Base-by-base conservation (phyloP, 768 basidiomycete genomes). In the Mrakia frigida region DNA sequence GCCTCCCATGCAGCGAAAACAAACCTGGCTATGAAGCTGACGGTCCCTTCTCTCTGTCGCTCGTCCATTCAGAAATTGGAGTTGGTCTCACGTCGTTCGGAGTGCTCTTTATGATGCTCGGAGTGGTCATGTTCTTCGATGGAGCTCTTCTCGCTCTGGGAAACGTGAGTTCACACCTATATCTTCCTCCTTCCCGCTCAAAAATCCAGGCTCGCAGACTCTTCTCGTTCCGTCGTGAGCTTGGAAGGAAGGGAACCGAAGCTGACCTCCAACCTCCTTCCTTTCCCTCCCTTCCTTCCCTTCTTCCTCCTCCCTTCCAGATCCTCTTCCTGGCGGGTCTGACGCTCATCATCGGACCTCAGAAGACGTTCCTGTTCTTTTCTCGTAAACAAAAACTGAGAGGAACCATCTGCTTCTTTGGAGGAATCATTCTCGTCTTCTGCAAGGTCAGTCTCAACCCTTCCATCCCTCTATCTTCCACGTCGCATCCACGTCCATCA, bases 361-460 rank as follows among this genome's bases (percentile, higher is more conserved):
- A 92, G 79, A 98, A 98, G 86, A 97, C 94, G 28, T 95, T 97
- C 85, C 93, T 93, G 84, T 98, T 99, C 86, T 98, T 99, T 84
- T 92, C 95, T 43, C 89, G 97, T 78, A 92, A 89, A 82, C 92
- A 98, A 84, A 99, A 99, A 84, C 85, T 98, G 79, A 89, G 97
- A 25, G 97, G 97, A 63, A 80, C 92, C 7, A 79, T 87, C 68
- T 94, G 93, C 82, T 96, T 96, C 86, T 82, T 96, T 56, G 92
- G 92, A 41, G 94, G 94, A 23, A 91, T 98, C 79, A 82, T 93
- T 23, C 90, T 99, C 78, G 94, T 98, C 23, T 99, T 99, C 84
- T 80, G 92, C 83, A 98, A 95, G 73, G 77, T 78, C 23, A 25
- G 67, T 46, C 33, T 35, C 50, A 68, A 23, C 61, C n/a, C 46